phyloP scores from a whole-genome alignment of 73 alveolate genomes.

The Paraurostyla sp. region DNA sequence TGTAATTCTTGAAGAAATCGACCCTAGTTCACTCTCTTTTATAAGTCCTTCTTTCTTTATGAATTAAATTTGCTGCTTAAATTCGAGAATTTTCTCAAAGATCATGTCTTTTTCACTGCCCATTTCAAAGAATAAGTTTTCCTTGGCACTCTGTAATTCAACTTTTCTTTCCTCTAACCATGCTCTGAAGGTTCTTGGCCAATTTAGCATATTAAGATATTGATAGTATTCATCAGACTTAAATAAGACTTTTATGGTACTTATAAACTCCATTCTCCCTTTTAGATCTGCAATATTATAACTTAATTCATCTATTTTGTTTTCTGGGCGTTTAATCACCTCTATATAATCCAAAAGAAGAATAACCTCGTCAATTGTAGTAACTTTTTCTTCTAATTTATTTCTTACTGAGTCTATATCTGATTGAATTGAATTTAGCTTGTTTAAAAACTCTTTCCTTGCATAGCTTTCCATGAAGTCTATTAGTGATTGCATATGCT shows the following conservation, averaged over 20 bases:
- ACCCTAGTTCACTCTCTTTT: not conserved
- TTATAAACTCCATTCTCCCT: constrained; percentile 28
- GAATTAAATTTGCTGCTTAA: not conserved
- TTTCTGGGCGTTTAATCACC: constrained; percentile 33
- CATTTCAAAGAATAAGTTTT: constrained; percentile 32
- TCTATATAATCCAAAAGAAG: constrained; percentile 48
- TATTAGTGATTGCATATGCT: constrained; percentile 17
- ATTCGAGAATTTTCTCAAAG: constrained; percentile 22
- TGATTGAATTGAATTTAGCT: not conserved
- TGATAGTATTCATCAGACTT: constrained; percentile 4
- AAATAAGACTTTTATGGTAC: not conserved
- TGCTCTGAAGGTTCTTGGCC: constrained; percentile 45
- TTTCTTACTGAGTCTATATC: not conserved
- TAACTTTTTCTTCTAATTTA: constrained; percentile 8
- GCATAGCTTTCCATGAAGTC: not conserved
- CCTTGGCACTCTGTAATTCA: constrained; percentile 57
- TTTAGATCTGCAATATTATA: not conserved
- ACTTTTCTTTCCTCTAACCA: constrained; percentile 51
- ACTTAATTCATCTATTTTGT: constrained; percentile 44
- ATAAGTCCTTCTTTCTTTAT: constrained; percentile 49
- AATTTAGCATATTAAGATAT: constrained; percentile 40
- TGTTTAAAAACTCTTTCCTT: not conserved
- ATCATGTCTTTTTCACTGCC: constrained; percentile 54
- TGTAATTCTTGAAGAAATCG: not conserved
- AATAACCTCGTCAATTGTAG: constrained; percentile 55